Evolutionary conservation across 306 rosid genomes (phyloP).

Genomic region (Malus sieversii): DNA sequence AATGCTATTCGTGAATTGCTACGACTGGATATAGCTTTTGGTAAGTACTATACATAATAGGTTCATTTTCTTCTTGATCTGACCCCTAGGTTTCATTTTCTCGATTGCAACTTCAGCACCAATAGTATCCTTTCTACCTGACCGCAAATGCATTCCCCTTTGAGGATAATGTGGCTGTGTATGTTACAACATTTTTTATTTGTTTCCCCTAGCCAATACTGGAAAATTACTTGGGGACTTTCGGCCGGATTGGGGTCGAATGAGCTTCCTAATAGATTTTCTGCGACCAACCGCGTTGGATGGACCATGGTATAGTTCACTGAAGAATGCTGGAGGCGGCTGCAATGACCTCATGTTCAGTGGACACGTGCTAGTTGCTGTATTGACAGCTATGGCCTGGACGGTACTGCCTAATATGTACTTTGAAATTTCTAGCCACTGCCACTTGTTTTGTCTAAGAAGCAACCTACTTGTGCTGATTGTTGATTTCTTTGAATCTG

Average conservation of each 20-base stretch:
- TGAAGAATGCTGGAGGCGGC: constrained; percentile 90
- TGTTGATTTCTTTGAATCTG: constrained; percentile 8
- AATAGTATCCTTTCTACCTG: not conserved
- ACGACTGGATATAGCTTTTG: constrained; percentile 59
- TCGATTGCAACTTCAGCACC: not conserved
- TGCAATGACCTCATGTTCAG: constrained; percentile 94
- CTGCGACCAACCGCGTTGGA: constrained; percentile 63
- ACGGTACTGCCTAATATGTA: constrained; percentile 44
- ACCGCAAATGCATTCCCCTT: constrained; percentile 7
- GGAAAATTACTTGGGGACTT: constrained; percentile 41
- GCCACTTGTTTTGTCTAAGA: constrained; percentile 3
- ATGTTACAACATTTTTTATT: constrained; percentile 23
- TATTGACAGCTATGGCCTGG: constrained; percentile 98
- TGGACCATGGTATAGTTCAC: constrained; percentile 76
- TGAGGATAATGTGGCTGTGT: constrained; percentile 1
- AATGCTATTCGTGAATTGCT: constrained; percentile 53
- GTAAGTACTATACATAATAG: constrained; percentile 33
- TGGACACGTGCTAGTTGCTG: constrained; percentile 97
- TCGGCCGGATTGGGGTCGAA: constrained; percentile 71
- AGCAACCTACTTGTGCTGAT: not conserved
- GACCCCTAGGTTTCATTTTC: not conserved
- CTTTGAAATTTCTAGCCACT: not conserved
- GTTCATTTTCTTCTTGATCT: constrained; percentile 3
- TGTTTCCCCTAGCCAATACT: constrained; percentile 51
- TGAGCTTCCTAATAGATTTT: constrained; percentile 75